These are phyloP conservation scores for Oryza brachyantha DNA, from an alignment of 176 grass and related monocot species.

Conservation along the genomic window DNA sequence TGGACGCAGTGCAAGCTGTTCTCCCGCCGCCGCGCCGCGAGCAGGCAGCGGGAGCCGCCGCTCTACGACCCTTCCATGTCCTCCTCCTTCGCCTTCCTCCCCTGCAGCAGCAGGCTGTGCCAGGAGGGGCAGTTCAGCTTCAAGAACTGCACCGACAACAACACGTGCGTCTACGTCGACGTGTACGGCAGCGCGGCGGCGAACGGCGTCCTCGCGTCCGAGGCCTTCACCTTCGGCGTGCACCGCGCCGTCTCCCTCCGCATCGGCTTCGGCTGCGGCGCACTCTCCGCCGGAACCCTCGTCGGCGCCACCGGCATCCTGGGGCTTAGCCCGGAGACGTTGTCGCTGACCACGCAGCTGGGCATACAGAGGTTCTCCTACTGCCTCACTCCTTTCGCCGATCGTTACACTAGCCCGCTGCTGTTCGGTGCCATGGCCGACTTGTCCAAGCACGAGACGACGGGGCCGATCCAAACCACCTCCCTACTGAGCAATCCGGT, in stretches of 20 bases:
- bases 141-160: constrained; percentile 33
- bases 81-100: constrained; percentile 28
- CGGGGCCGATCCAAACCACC: constrained; percentile 21
- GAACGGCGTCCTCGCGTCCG: constrained; percentile 37
- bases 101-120: constrained; percentile 50
- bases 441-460: constrained; percentile 21
- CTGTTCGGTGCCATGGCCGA: constrained; percentile 39
- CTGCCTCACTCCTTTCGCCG: constrained; percentile 38
- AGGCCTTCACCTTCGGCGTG: constrained; percentile 56
- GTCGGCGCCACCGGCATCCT: constrained; percentile 26
- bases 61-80: constrained; percentile 50
- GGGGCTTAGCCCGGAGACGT: constrained; percentile 23
- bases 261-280: constrained; percentile 46
- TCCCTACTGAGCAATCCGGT: constrained; percentile 8
- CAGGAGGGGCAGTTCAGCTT: constrained; percentile 23
- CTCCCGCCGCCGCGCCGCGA: not conserved
- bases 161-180: constrained; percentile 42
- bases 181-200: constrained; percentile 35
- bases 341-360: constrained; percentile 29
- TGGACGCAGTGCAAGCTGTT: constrained; percentile 63
- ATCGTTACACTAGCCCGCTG: constrained; percentile 7
- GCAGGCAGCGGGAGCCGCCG: constrained; percentile 19
- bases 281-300: not conserved
- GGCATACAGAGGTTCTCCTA: constrained; percentile 24
- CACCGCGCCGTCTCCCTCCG: not conserved